Evolutionary conservation across 1,284 basidiomycete genomes (phyloP).

Genomic region (Boletus albobrunnescens): DNA sequence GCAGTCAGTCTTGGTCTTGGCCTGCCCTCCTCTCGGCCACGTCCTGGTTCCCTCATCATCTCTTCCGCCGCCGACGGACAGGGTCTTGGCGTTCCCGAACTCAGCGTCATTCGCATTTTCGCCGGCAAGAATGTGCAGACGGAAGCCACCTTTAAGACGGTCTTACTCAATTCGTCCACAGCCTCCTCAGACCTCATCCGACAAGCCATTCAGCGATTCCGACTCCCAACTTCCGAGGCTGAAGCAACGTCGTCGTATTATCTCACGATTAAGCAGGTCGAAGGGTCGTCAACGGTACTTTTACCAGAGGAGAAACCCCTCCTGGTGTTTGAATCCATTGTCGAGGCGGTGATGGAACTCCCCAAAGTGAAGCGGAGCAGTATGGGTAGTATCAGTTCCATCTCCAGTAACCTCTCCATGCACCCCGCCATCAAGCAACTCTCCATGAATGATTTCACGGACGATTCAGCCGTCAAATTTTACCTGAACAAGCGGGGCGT

Average conservation of each 20-base stretch:
- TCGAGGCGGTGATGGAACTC: conserved; percentile 71
- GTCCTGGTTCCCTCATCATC: conserved; percentile 72
- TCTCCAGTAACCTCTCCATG: conserved; percentile 86
- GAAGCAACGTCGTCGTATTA: conserved; percentile 67
- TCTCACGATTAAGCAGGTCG: conserved; percentile 89
- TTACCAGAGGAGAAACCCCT: conserved; percentile 75
- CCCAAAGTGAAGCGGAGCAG: conserved; percentile 90
- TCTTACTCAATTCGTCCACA: conserved; percentile 84
- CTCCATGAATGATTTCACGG: conserved; percentile 94
- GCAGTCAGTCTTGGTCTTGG: conserved; percentile 44
- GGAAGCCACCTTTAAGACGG: conserved; percentile 97
- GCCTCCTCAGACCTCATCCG: conserved; percentile 79
- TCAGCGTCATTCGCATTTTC: conserved; percentile 93
- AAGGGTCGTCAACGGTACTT: conserved; percentile 76
- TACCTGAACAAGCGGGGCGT: conserved; percentile 72
- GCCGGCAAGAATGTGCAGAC: conserved; percentile 85
- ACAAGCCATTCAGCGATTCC: conserved; percentile 93
- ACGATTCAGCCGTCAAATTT: conserved; percentile 95
- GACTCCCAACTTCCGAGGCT: conserved; percentile 61
- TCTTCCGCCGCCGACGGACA: conserved; percentile 56
- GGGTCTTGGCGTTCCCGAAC: conserved; percentile 69
- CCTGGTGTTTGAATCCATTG: conserved; percentile 80
- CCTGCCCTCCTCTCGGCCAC: conserved; percentile 49
- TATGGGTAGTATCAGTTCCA: conserved; percentile 88
- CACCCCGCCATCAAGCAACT: conserved; percentile 92